phyloP scores from a whole-genome alignment of 495 filamentous ascomycete species.

The Podospora fimiseda region DNA sequence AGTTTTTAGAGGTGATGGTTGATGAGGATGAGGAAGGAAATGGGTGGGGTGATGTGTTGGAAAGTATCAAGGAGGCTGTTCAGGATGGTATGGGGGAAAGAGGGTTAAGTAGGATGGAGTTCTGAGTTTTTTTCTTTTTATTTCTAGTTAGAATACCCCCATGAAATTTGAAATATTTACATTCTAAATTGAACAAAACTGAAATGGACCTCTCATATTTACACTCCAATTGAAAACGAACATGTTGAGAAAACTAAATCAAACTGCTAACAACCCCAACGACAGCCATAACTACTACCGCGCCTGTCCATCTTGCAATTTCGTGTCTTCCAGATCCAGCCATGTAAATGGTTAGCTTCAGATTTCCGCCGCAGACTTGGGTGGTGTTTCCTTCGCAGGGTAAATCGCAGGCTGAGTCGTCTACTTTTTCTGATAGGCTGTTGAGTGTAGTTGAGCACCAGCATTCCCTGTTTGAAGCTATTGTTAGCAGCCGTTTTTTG shows the following conservation, averaged over 20 bases:
- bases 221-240: too few relatives aligned
- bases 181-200: too few relatives aligned
- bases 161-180: too few relatives aligned
- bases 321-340: neutral
- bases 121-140: slow-evolving; percentile 21
- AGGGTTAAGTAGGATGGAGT: slow-evolving; percentile 58
- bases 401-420: slow-evolving; percentile 35
- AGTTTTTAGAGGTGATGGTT: slow-evolving; percentile 69
- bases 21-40: slow-evolving; percentile 39
- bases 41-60: slow-evolving; percentile 45
- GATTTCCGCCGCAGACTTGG: slow-evolving; percentile 40
- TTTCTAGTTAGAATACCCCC: neutral
- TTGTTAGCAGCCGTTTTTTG: too few relatives aligned
- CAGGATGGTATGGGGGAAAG: slow-evolving; percentile 54
- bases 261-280: neutral
- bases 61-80: slow-evolving; percentile 50
- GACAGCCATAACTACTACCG: neutral
- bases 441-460: slow-evolving; percentile 40
- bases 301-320: neutral
- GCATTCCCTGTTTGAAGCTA: slow-evolving; percentile 43
- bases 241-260: too few relatives aligned
- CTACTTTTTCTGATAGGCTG: slow-evolving; percentile 23
- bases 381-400: slow-evolving; percentile 39
- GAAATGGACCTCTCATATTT: too few relatives aligned
- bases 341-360: slow-evolving; percentile 30